Conservation (phyloP, 164 flowering plant species). For the Liquidambar formosana region DNA sequence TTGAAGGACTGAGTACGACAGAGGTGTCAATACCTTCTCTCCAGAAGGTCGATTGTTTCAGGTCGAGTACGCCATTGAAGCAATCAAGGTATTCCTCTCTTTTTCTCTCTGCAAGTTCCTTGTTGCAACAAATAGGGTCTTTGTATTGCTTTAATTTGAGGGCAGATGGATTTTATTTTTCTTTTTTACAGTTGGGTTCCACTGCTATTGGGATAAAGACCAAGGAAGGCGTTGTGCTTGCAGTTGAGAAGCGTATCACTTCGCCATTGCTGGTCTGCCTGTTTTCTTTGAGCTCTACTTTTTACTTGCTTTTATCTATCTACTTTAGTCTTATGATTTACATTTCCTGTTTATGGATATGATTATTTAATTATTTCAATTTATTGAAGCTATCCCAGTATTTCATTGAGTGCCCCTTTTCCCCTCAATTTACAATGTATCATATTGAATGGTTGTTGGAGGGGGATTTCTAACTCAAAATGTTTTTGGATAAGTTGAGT, state of each 20-base stretch:
- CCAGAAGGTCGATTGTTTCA: constrained; percentile 96
- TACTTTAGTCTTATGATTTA: not conserved
- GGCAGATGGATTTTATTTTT: not conserved
- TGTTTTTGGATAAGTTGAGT: no score
- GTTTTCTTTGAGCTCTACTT: not conserved
- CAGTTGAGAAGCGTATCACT: constrained; percentile 97
- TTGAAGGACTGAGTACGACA: constrained; percentile 92
- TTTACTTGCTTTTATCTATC: no score
- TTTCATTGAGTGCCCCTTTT: not conserved
- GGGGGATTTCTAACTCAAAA: no score
- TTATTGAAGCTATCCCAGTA: not conserved
- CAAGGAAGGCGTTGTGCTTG: constrained; percentile 95
- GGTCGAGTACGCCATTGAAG: constrained; percentile 97
- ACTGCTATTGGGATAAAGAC: constrained; percentile 95
- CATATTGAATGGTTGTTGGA: no score
- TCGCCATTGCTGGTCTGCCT: constrained; percentile 82
- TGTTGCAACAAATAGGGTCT: not conserved
- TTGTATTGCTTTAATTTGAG: not conserved
- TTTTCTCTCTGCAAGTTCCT: not conserved
- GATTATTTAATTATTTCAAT: not conserved
- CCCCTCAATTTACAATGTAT: not conserved
- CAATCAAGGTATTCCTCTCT: constrained; percentile 70
- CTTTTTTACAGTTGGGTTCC: constrained; percentile 84
- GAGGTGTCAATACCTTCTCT: constrained; percentile 98
- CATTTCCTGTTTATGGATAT: no score